A percentile compares a stretch with the other conserved stretches of the same genome.
These are phyloP conservation scores for Diversispora eburnea DNA, from an alignment of 192 early-diverging fungal genomes.

Conservation along the genomic window DNA sequence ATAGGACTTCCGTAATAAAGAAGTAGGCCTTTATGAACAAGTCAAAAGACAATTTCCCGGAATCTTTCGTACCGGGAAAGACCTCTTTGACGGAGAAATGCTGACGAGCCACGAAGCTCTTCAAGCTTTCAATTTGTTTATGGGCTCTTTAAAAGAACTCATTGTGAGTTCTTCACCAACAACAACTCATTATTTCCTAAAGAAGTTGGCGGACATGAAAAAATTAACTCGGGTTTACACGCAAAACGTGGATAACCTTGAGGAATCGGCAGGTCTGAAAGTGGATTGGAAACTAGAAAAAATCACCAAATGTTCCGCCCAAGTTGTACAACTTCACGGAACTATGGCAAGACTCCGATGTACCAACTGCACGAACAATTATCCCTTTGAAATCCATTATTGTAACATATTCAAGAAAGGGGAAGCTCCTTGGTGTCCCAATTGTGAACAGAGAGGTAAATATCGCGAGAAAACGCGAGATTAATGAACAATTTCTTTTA, in stretches of 20 bases:
- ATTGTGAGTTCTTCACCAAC: constrained; percentile 72
- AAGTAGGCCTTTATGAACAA: constrained; percentile 77
- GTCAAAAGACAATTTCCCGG: constrained; percentile 73
- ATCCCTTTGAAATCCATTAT: constrained; percentile 58
- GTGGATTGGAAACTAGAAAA: constrained; percentile 38
- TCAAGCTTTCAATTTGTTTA: constrained; percentile 71
- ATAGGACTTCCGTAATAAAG: constrained; percentile 79
- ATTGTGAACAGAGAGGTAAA: constrained; percentile 45
- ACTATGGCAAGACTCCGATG: constrained; percentile 83
- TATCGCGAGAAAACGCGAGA: not conserved
- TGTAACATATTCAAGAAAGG: constrained; percentile 66
- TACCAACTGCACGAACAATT: constrained; percentile 71
- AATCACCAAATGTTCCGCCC: constrained; percentile 39
- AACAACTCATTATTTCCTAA: constrained; percentile 83
- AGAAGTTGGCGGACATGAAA: constrained; percentile 63
- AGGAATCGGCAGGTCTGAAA: constrained; percentile 68
- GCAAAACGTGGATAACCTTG: constrained; percentile 95
- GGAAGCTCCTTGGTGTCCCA: constrained; percentile 63
- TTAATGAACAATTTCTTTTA: too few relatives aligned
- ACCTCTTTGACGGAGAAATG: constrained; percentile 82
- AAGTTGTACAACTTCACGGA: constrained; percentile 91
- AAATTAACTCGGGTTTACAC: constrained; percentile 91
- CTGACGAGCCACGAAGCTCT: constrained; percentile 67
- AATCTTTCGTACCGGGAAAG: constrained; percentile 69
- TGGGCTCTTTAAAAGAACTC: constrained; percentile 78